Evolutionary conservation across 2,329 filamentous ascomycete genomes (phyloP), one percentile per base, ranked within the genome.

Genomic region (Ophiostoma pallidulum): DNA sequence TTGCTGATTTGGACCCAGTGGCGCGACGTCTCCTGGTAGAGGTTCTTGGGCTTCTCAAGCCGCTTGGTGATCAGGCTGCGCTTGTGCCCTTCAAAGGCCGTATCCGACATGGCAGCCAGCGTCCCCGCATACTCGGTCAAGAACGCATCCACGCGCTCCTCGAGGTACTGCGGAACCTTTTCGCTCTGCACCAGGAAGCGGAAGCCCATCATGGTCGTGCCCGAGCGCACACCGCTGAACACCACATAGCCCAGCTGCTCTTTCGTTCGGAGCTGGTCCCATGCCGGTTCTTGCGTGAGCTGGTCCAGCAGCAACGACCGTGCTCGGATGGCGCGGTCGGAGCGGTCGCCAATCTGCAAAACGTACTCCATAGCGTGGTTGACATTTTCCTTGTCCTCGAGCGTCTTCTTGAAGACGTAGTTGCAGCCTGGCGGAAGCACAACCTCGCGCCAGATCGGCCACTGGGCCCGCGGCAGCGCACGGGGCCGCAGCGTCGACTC

Each of bases 211-310:
- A 84, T 91, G 1, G 85, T 89, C n/a, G 80, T 70, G 47, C 84
- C 79, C 45, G 77, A 75, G 33, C 83, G 74, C 10, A 80, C 73
- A 24, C 88, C 86, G 41, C 86, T 91, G 66, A 91, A 95, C 1
- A 98, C 91, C 45, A 98, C 86, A 58, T 98, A 98, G 12, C 92
- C 92, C 7, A 98, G 82, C 66, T 98, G 91, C 64, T 98, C 91
- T 66, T 97, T 96, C 37, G 92, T 97, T 42, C 92, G 80, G 8
- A 98, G 74, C 63, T 94, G 89, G 65, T 98, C 88, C 61, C 97
- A 98, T 8, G 85, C 85, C 4, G 90, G 90, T 67, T 98, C 92
- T 48, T 94, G 86, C 0, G 88, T 82, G 68, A 98, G 85, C 65
- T 97, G 92, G 22, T 87, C 84, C 36, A 96, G 75, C 6, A 98